Evolutionary conservation across 257 asterid species (phyloP), one percentile per base, ranked within the genome.

Genomic region (Jacaranda copaia): DNA sequence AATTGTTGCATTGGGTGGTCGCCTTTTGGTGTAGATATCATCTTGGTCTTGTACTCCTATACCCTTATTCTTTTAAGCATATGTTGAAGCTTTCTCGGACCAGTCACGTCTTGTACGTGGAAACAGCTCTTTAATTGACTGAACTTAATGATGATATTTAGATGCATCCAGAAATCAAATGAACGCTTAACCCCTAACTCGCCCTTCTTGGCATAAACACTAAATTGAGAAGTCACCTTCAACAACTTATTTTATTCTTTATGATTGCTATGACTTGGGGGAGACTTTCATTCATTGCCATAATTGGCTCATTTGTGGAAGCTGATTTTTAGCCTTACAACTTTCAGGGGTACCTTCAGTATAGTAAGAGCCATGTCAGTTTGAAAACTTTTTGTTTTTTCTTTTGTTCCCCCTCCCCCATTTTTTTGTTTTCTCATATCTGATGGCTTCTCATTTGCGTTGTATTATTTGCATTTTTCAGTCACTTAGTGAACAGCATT

Each of bases 331-430:
- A 36, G 52, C 20, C 6, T 46, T 25, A 25, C 20, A 38, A 15
- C 51, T 61, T 60, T 61, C 72, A 35, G 25, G 53, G 49, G 60
- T 62, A 25, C 38, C 25, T 16, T 9, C 53, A 43, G 51, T 70
- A 74, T 74, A n/a, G 18, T 35, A 13, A 7, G n/a, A 40, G 61
- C 36, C 11, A 3, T 66, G 80, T 56, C 42, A 20, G 35, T 6
- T 25, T 14, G 77, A 43, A 57, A 68, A 19, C 52, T 42, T 19
- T 68, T n/a, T 52, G 59, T 15, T 38, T 15, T 1, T 8, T 8
- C 42, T 9, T 5, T 11, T 48, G 51, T 63, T 63, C 42, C 73
- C 6, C 62, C 32, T 25, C 32, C 32, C 32, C 32, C 32, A 1
- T 25, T 0, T 25, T 25, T 25, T 25, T 25, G 32, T 25, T 25